phyloP scores from a whole-genome alignment of 441 rosid species.

The Raphanus hybrid region DNA sequence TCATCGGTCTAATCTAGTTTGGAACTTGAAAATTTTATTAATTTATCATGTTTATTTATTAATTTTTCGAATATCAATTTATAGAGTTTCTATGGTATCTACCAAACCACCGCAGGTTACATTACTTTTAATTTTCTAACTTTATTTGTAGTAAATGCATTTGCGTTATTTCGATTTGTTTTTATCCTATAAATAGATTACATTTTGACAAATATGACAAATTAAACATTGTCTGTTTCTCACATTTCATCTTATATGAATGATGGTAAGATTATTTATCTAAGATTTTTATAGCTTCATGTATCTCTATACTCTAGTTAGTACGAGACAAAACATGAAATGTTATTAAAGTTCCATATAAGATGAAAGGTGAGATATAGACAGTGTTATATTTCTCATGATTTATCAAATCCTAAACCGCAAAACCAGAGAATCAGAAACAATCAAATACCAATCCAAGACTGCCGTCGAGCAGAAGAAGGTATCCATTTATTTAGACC shows the following conservation, averaged over 20 bases:
- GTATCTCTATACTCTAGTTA: background rate
- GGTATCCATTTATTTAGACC: slow-evolving; percentile 43
- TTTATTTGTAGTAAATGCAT: background rate
- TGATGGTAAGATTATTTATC: background rate
- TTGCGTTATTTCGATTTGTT: background rate
- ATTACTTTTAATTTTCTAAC: no score
- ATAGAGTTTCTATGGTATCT: no score
- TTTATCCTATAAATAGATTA: background rate
- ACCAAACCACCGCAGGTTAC: no score
- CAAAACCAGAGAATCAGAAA: background rate
- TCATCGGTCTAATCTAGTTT: no score
- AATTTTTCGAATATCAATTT: no score
- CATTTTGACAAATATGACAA: background rate
- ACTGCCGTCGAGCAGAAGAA: slow-evolving; percentile 83
- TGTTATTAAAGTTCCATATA: background rate
- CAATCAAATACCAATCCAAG: slow-evolving; percentile 52
- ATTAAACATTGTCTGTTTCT: background rate
- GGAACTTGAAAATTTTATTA: no score
- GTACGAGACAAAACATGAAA: background rate
- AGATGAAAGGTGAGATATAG: background rate
- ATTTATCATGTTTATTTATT: no score
- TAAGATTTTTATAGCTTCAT: background rate
- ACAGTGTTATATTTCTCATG: background rate
- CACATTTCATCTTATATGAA: background rate
- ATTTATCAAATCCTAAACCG: slow-evolving; percentile 26